Base-by-base conservation (phyloP, 306 rosid species). In the Ochetophila trinervis region DNA sequence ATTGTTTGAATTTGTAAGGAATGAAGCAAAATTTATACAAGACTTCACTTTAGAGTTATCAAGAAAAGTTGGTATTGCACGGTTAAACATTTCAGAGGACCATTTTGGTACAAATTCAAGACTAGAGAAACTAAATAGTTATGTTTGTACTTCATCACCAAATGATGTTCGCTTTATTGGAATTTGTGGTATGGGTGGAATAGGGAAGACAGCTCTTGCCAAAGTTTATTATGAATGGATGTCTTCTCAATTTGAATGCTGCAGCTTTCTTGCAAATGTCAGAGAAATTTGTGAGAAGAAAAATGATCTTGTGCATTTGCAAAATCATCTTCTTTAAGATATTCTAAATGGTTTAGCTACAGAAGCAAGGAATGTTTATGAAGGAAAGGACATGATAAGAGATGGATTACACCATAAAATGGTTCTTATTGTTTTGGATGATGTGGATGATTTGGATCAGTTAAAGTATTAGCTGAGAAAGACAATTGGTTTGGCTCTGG, bases 151-250 rank as follows among this genome's bases (percentile, higher is more conserved):
- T 35, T 9, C 4, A 0, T 66, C 13, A 1, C 5, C 24, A 24
- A 60, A 68, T 44, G 66, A 68, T 27, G 40, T 61, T 22, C 50
- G 47, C 0, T 17, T 62, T 18, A 48, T 68, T 68, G 79, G 79
- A n/a, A 68, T 75, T 53, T 75, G 74, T 63, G 79, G 79, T 30
- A 68, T 75, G 79, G 71, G 75, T 1, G 79, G 79, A 5, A 35
- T 75, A 8, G 79, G 79, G 0, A 74, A 74, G 24, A 74, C 79
- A 8, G 67, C 79, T 18, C 55, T 74, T 1, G 74, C 79, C 0
- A 55, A 66, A 67, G 72, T 53, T 35, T 47, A 68, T 24, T 75
- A 61, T 48, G 59, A 62, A 0, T 50, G 34, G 8, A 42, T 68
- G 5, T 23, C 53, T 44, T 45, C 20, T 6, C n/a, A 35, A 0